Percentiles rank a stretch among this genome's conserved stretches.
These are phyloP conservation scores for Geotrichum citri-aurantii DNA, from an alignment of 1,139 yeast genomes.

Conservation along the genomic window DNA sequence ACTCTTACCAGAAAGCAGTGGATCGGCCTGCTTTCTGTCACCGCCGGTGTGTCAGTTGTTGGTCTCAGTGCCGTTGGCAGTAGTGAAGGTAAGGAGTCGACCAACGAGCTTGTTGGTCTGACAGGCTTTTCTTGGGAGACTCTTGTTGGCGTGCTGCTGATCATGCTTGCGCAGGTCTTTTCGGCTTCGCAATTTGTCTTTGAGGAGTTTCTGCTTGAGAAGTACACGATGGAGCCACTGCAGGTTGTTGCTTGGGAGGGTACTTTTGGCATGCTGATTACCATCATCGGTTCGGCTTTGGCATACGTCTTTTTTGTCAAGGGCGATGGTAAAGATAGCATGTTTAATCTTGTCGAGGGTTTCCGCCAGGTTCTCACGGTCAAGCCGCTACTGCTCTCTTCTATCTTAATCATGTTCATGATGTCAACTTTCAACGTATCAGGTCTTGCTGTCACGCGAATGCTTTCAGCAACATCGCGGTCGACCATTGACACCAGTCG, in stretches of 20 bases:
- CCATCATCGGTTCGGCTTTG: conserved; percentile 42
- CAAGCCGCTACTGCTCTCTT: conserved; percentile 45
- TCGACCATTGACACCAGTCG: conserved; percentile 77
- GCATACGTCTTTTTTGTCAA: conserved; percentile 43
- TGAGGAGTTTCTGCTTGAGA: conserved; percentile 62
- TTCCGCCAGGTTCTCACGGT: conserved; percentile 44
- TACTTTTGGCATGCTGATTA: conserved; percentile 51
- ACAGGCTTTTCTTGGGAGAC: conserved; percentile 28
- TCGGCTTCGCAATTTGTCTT: conserved; percentile 74
- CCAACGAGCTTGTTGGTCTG: conserved; percentile 16
- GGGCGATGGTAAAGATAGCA: conserved; percentile 41
- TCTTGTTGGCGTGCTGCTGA: conserved; percentile 52
- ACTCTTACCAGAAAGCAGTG: conserved; percentile 59
- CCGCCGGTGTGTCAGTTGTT: conserved; percentile 64
- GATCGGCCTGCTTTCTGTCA: conserved; percentile 56
- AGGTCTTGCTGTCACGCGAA: conserved; percentile 64
- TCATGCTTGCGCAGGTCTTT: conserved; percentile 57
- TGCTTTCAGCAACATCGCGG: conserved; percentile 68
- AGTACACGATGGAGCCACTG: conserved; percentile 53
- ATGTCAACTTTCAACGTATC: conserved; percentile 69
- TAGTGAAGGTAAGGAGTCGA: conserved; percentile 43
- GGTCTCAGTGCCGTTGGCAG: conserved; percentile 56
- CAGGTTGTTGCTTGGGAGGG: conserved; percentile 75
- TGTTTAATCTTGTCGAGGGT: conserved; percentile 54
- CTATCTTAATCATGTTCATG: conserved; percentile 62